Evolutionary conservation across 1,284 basidiomycete genomes (phyloP), one percentile per base, ranked within the genome.

Genomic region (Phylloporus sp.): DNA sequence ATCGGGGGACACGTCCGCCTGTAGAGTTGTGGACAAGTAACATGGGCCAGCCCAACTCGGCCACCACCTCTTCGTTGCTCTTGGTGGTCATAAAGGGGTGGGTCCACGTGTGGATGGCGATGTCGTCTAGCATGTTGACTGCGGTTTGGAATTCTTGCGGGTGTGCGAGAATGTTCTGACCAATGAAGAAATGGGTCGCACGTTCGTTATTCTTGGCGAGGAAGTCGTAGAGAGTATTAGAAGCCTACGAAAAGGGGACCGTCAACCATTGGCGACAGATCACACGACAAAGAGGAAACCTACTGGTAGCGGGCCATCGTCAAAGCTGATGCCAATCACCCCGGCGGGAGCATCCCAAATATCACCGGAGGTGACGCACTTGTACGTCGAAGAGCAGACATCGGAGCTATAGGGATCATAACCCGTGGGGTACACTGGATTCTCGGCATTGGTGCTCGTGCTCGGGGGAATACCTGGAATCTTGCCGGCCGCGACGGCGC

Each of bases 111-210:
- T 94, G 92, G 10, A 92, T 87, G 24, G 87, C 91, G 61, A 94
- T 86, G 67, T 93, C 91, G 61, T 84, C 80, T 22, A 82, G 78
- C 57, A 81, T 80, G 29, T 79, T 74, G 70, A 85, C 87, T 4
- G 86, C 86, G 18, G 75, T 70, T 60, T 77, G 64, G 76, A 94
- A 92, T 54, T 82, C 70, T 31, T 81, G 73, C 13, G 86, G 83
- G 73, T 90, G 79, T 56, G 76, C 63, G 37, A 89, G 70, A 66
- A 95, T 90, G 71, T 93, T 89, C 37, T 80, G 70, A 32, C 94
- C 94, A 69, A 96, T 95, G 79, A 93, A 84, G 74, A 95, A 95
- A 75, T 95, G 93, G 2, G 93, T 95, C 3, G 87, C 86, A 12
- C 74, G 81, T 62, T 87, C 75, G 59, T 87, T 83, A 62, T 93